A percentile compares a stretch with the other conserved stretches of the same genome.
Evolutionary conservation across 345 rosid genomes (phyloP).

Genomic region (Linum trigynum): DNA sequence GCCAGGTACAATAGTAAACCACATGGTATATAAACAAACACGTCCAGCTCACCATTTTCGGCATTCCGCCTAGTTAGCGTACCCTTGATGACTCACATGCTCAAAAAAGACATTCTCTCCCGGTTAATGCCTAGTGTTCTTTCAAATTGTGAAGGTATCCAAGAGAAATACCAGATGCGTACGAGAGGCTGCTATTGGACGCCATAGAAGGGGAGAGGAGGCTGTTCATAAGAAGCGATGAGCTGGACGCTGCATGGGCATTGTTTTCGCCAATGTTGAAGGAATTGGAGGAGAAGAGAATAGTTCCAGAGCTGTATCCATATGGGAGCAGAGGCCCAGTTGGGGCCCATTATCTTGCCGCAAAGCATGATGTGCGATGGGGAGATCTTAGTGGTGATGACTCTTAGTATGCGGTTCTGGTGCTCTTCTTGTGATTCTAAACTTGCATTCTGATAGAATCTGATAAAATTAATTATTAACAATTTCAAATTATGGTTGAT

Average conservation of each 20-base stretch:
- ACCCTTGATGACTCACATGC: not conserved
- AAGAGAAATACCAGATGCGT: conserved; percentile 77
- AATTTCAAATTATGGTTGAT: too few relatives aligned
- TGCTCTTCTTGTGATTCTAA: too few relatives aligned
- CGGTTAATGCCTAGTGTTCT: not conserved
- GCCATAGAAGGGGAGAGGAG: conserved; percentile 79
- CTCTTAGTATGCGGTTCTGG: conserved; percentile 1
- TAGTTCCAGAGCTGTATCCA: conserved; percentile 74
- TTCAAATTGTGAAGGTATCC: conserved; percentile 40
- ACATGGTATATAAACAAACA: not conserved
- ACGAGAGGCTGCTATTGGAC: conserved; percentile 80
- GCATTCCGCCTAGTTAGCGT: not conserved
- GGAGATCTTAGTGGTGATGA: conserved; percentile 47
- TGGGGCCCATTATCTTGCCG: conserved; percentile 87
- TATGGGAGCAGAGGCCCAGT: conserved; percentile 89
- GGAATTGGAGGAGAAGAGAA: conserved; percentile 59
- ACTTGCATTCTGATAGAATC: too few relatives aligned
- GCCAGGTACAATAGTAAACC: conserved; percentile 37
- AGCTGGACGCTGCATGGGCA: conserved; percentile 83
- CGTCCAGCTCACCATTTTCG: too few relatives aligned
- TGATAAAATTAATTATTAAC: too few relatives aligned
- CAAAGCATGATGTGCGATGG: conserved; percentile 83
- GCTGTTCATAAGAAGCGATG: conserved; percentile 80
- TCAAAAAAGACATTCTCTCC: not conserved
- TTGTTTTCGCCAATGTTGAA: conserved; percentile 65